These are phyloP conservation scores for Pestalotiopsis sp. DNA, from an alignment of 2,329 filamentous ascomycete species.

Conservation along the genomic window DNA sequence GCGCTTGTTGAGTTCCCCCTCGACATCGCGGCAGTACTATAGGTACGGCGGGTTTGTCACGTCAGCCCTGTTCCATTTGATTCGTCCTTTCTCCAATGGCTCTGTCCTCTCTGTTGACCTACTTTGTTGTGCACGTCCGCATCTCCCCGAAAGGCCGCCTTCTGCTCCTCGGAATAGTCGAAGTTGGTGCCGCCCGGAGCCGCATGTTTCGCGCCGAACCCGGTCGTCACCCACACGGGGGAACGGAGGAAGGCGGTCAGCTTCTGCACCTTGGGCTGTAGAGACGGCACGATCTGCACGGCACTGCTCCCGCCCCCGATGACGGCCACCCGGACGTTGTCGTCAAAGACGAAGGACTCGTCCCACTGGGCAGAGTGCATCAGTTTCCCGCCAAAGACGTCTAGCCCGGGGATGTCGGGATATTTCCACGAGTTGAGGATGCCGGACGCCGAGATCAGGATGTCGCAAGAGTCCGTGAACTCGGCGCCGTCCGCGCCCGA, in stretches of 20 bases:
- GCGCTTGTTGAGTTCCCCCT: background rate
- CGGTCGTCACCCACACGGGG: background rate
- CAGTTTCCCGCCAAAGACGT: background rate
- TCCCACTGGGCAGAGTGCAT: conserved; percentile 2
- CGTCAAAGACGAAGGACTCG: background rate
- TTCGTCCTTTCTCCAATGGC: background rate
- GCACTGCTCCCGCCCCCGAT: background rate
- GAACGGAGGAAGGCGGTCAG: background rate
- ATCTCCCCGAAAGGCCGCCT: background rate
- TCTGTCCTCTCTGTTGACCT: background rate
- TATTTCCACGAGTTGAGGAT: conserved; percentile 4
- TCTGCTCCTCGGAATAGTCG: background rate
- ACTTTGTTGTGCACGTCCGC: background rate
- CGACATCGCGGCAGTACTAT: background rate
- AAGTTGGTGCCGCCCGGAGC: background rate
- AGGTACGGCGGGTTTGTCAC: background rate
- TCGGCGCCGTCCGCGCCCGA: background rate
- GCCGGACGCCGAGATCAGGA: background rate
- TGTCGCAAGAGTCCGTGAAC: background rate
- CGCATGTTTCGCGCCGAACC: conserved; percentile 4
- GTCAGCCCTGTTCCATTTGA: background rate
- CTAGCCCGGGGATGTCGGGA: background rate
- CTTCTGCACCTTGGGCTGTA: conserved; percentile 2
- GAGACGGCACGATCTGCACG: background rate
- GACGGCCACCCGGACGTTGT: background rate